phyloP scores from a whole-genome alignment of 108 stramenopile genomes.

The Nannochloropsis gaditana region DNA sequence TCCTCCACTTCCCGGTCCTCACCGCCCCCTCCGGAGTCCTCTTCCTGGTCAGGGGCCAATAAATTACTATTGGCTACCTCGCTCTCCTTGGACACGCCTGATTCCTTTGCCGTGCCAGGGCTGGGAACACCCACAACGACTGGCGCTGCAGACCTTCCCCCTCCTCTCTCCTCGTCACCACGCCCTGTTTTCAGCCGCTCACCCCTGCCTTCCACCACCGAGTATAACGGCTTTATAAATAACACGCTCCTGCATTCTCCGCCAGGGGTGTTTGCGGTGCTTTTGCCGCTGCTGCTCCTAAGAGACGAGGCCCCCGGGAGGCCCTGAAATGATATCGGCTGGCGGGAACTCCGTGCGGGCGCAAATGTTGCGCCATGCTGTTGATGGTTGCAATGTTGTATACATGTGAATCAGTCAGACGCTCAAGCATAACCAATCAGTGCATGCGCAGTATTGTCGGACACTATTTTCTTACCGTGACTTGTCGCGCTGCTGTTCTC shows the following conservation, averaged over 20 bases:
- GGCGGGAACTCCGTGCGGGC: too few species aligned
- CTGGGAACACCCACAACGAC: neutral
- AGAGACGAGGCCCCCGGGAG: too few species aligned
- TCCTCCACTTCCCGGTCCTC: neutral
- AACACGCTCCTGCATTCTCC: neutral
- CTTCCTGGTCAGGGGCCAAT: neutral
- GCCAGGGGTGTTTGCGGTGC: neutral
- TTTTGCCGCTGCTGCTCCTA: neutral
- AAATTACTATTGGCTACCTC: neutral
- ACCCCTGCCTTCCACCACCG: neutral
- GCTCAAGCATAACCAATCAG: too few species aligned
- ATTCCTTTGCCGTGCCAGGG: neutral
- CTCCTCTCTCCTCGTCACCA: slow-evolving; percentile 9
- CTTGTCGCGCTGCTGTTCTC: neutral
- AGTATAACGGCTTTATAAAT: neutral
- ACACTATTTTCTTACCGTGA: neutral
- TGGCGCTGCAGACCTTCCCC: neutral
- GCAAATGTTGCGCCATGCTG: too few species aligned
- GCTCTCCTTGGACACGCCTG: neutral
- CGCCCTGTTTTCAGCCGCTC: neutral
- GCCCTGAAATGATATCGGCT: too few species aligned
- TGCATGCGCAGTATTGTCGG: too few species aligned
- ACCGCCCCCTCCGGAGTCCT: neutral
- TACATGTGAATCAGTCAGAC: too few species aligned
- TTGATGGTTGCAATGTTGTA: too few species aligned